Evolutionary conservation across 2,329 filamentous ascomycete species (phyloP).

Genomic region (Sordariomycetes sp.): DNA sequence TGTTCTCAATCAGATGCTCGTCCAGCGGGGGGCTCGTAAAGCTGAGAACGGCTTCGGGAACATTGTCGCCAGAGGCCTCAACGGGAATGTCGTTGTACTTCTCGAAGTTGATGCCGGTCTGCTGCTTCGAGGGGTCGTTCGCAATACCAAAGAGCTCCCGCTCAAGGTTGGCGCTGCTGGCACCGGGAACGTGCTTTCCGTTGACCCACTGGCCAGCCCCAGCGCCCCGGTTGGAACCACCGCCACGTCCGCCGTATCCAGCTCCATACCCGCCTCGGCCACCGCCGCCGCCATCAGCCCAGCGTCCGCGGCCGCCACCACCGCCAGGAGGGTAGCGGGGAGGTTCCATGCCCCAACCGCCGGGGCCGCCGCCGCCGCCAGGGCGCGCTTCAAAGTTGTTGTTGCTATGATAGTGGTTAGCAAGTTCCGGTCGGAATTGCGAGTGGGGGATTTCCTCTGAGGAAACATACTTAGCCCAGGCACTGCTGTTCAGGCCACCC

Average conservation of each 20-base stretch:
- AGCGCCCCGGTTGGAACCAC: slow-evolving; percentile 49
- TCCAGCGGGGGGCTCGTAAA: slow-evolving; percentile 96
- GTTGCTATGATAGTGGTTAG: slow-evolving; percentile 22
- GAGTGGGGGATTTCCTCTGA: background rate
- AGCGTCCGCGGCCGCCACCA: slow-evolving; percentile 19
- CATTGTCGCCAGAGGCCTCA: slow-evolving; percentile 86
- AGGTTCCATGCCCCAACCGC: slow-evolving; percentile 12
- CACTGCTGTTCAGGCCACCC: slow-evolving; percentile 50
- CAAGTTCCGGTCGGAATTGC: background rate
- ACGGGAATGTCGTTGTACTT: slow-evolving; percentile 99
- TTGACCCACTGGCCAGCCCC: slow-evolving; percentile 96
- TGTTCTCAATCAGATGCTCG: slow-evolving; percentile 86
- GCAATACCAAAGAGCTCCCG: slow-evolving; percentile 87
- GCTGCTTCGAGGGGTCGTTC: slow-evolving; percentile 90
- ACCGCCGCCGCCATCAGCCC: slow-evolving; percentile 16
- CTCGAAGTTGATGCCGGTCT: slow-evolving; percentile 99
- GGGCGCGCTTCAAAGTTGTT: slow-evolving; percentile 32
- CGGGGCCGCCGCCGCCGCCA: slow-evolving; percentile 7
- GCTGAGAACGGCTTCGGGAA: slow-evolving; percentile 79
- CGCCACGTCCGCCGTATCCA: slow-evolving; percentile 25
- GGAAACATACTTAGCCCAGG: slow-evolving; percentile 49
- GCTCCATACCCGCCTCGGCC: slow-evolving; percentile 28
- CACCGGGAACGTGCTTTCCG: slow-evolving; percentile 89
- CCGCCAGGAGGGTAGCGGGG: background rate
- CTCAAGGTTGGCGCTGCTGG: slow-evolving; percentile 79